phyloP scores from a whole-genome alignment of 805 yeast genomes.

The Starmerella geochares region DNA sequence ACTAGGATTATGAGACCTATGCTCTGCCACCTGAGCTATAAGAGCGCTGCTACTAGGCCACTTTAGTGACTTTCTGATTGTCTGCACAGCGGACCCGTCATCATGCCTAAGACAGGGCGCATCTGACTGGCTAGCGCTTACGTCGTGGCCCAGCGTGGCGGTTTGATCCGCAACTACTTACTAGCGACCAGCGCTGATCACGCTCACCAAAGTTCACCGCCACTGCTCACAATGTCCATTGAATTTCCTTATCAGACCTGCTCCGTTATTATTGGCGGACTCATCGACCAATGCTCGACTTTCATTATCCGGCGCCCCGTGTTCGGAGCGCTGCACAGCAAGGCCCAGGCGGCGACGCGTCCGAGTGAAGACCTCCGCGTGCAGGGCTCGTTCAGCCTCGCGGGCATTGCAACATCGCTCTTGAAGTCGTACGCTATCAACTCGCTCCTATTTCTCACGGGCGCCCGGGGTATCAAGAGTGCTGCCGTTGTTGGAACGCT shows the following conservation, averaged over 20 bases:
- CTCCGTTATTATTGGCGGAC: conserved; percentile 36
- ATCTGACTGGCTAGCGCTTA: too few species aligned
- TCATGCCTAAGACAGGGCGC: neutral
- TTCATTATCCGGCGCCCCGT: conserved; percentile 33
- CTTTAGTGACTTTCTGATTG: conserved; percentile 1
- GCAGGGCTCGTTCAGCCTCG: conserved; percentile 25
- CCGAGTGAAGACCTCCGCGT: conserved; percentile 33
- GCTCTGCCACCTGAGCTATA: conserved; percentile 16
- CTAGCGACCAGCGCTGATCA: too few species aligned
- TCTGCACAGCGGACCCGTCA: neutral
- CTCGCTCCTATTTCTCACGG: conserved; percentile 33
- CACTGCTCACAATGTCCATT: too few species aligned
- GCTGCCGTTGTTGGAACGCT: conserved; percentile 33
- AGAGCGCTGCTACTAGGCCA: conserved; percentile 9
- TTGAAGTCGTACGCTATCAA: conserved; percentile 35
- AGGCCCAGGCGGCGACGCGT: conserved; percentile 30
- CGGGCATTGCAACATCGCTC: conserved; percentile 31
- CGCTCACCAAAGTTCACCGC: too few species aligned
- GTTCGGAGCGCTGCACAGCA: conserved; percentile 33
- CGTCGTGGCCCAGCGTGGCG: neutral
- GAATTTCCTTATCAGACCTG: conserved; percentile 18
- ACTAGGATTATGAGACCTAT: conserved; percentile 14
- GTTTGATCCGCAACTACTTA: too few species aligned
- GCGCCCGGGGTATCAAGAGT: conserved; percentile 19
- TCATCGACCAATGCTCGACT: conserved; percentile 31